Conservation (phyloP, 176 grass and related monocot genomes). For the Chrysopogon serrulatus region DNA sequence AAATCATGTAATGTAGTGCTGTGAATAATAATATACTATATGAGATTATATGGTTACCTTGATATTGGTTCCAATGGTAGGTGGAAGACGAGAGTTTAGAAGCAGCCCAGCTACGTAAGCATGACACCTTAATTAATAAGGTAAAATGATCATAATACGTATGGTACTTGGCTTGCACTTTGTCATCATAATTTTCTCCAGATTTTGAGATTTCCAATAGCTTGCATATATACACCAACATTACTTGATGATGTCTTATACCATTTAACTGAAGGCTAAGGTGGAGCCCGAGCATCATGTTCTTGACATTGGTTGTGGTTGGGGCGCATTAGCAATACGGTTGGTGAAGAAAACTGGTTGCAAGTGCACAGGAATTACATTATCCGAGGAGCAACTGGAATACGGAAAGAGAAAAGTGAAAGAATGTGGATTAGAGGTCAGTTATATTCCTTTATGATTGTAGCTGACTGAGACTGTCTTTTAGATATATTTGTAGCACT, state of each 20-base stretch:
- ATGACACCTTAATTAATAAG: conserved; percentile 49
- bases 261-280: conserved; percentile 40
- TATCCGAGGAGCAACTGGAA: conserved; percentile 59
- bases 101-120: conserved; percentile 44
- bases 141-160: not conserved
- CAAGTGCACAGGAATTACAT: conserved; percentile 72
- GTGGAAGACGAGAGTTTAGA: conserved; percentile 57
- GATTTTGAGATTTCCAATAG: not conserved
- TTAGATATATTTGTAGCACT: not conserved
- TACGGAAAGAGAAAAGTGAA: conserved; percentile 35
- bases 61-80: conserved; percentile 23
- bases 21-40: not conserved
- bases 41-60: not conserved
- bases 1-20: conserved; percentile 36
- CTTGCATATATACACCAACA: not conserved
- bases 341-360: conserved; percentile 65
- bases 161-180: not conserved
- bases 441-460: not conserved
- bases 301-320: conserved; percentile 63
- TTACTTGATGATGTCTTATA: not conserved
- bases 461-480: not conserved
- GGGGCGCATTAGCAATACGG: conserved; percentile 63
- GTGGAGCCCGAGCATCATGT: conserved; percentile 45
- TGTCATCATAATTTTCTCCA: not conserved
- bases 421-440: conserved; percentile 33